These are phyloP conservation scores for Ilex aquifolium DNA, from an alignment of 257 asterid genomes.

Conservation along the genomic window DNA sequence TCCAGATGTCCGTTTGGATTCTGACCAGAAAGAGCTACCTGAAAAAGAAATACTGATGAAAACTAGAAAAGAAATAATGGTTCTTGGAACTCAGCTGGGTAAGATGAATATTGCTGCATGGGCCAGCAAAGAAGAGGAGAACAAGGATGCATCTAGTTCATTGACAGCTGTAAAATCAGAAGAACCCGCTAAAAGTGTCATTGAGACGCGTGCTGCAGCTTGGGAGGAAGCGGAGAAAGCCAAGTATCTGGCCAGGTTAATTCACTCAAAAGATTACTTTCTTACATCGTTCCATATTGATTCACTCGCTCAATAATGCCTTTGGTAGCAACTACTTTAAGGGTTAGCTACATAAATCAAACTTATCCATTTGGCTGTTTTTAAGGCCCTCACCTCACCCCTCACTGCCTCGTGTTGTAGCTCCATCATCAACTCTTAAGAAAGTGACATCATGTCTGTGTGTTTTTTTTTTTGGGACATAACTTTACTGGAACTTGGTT, in stretches of 20 bases:
- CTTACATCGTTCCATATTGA: not conserved
- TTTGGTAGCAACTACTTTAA: not conserved
- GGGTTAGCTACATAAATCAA: not conserved
- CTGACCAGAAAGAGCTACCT: conserved; percentile 3
- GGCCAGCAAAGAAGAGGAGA: conserved; percentile 22
- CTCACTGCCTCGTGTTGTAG: too few relatives aligned
- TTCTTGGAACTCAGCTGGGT: conserved; percentile 22
- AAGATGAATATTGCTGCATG: conserved; percentile 24
- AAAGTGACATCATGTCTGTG: too few relatives aligned
- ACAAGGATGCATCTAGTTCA: conserved; percentile 9
- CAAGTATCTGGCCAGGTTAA: conserved; percentile 17
- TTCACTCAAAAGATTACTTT: not conserved
- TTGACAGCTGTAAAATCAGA: conserved; percentile 3
- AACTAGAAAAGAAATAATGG: conserved; percentile 22
- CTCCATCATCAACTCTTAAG: too few relatives aligned
- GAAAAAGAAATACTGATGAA: conserved; percentile 19
- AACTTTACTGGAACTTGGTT: too few relatives aligned
- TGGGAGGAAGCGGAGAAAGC: conserved; percentile 28
- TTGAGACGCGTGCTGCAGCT: conserved; percentile 19
- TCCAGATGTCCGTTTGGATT: conserved; percentile 8
- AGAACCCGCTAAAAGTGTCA: conserved; percentile 9
- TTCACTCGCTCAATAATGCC: not conserved
- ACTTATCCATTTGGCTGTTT: not conserved
- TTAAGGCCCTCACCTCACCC: not conserved
- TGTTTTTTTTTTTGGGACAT: too few relatives aligned